Conservation (phyloP, 2,329 filamentous ascomycete genomes). For the Trichoderma arundinaceum region DNA sequence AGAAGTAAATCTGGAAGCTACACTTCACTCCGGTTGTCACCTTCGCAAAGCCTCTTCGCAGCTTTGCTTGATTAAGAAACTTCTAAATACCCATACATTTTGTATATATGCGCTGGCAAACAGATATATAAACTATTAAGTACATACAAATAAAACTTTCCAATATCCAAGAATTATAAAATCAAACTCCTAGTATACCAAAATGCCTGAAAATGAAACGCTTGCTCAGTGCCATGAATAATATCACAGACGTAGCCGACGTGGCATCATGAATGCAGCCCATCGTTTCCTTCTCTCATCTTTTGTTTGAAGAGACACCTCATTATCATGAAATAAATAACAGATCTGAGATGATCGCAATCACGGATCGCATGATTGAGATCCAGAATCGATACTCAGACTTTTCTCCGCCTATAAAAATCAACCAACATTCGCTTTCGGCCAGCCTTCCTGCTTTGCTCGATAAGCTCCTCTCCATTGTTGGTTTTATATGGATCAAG, state of each 20-base stretch:
- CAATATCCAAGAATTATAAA: too few species aligned
- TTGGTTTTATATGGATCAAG: slow-evolving; percentile 43
- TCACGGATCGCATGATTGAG: not conserved
- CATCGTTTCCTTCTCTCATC: not conserved
- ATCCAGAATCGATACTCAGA: slow-evolving; percentile 34
- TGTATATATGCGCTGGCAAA: too few species aligned
- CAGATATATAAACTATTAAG: too few species aligned
- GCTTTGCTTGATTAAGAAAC: too few species aligned
- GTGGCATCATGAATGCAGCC: too few species aligned
- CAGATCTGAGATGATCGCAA: not conserved
- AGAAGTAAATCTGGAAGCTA: too few species aligned
- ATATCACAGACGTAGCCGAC: not conserved
- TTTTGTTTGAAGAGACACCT: not conserved
- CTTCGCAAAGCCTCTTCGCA: too few species aligned
- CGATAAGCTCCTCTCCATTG: slow-evolving; percentile 41
- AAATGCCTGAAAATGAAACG: not conserved
- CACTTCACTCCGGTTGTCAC: too few species aligned
- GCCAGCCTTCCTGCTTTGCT: slow-evolving; percentile 41
- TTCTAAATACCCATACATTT: too few species aligned
- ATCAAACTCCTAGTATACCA: not conserved
- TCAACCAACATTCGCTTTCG: slow-evolving; percentile 44
- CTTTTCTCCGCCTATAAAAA: slow-evolving; percentile 40
- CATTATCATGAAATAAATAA: not conserved
- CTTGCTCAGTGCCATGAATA: not conserved
- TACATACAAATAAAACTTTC: too few species aligned